Base-by-base conservation (phyloP, 1,284 basidiomycete genomes). In the Ustilago bromivora region DNA sequence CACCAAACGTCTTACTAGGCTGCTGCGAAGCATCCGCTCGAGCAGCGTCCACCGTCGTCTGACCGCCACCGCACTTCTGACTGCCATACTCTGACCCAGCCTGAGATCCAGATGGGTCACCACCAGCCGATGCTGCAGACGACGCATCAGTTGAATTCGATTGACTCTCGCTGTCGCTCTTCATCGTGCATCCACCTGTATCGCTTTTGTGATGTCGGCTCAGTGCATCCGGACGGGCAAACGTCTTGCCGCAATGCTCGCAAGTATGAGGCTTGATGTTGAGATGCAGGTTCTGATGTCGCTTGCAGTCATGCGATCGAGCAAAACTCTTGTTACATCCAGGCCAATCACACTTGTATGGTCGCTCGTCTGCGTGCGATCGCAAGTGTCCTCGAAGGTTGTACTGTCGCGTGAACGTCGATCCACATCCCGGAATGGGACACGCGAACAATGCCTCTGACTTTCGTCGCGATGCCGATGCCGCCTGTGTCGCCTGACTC, bases 231-330 rank as follows among this genome's bases (percentile, higher is more conserved):
- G 95, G 88, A 64, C 95, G 89, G 82, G 95, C 96, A 88, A 98
- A 97, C 19, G 93, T 93, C 89, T 96, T 96, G 81, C 93, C 92
- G 87, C 95, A 98, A 3, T 94, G 93, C 79, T 92, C 92, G 83
- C 95, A 98, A 60, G 93, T 89, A 86, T 97, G 96, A 36, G 92
- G 90, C 82, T 93, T 91, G 86, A 94, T 91, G 43, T 93, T 91
- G 54, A 92, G 91, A 85, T 98, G 95, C 72, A 77, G 61, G 62
- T 71, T 81, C 65, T 85, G 76, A 49, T 68, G 92, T 78, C 88
- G 93, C 91, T 96, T 96, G 92, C 95, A 96, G 86, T 98, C 95
- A 87, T 97, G 95, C 86, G 95, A 94, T 54, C 95, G 90, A 40
- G 95, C 95, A 85, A 97, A 97, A 31, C 94, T 92, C 85, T 97